A percentile compares a stretch with the other conserved stretches of the same genome.
These are phyloP conservation scores for Limtongozyma cylindracea DNA, from an alignment of 805 yeast genomes.

Conservation along the genomic window DNA sequence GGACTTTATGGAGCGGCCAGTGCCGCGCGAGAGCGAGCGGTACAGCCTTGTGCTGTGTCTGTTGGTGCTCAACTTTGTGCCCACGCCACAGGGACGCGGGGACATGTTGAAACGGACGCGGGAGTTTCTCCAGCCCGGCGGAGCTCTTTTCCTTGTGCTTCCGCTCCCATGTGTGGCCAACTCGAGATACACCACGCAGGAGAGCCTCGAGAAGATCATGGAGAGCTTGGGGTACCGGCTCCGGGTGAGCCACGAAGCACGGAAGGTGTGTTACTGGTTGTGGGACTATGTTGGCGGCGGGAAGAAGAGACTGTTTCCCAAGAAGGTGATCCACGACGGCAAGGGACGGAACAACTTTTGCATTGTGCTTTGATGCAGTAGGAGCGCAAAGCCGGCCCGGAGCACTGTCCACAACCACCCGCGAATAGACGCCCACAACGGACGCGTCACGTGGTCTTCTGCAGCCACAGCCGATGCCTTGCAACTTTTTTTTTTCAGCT, in stretches of 20 bases:
- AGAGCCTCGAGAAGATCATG: constrained; percentile 19
- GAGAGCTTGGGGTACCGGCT: constrained; percentile 29
- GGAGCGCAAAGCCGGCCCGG: background rate
- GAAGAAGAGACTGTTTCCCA: constrained; percentile 4
- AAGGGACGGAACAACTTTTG: constrained; percentile 45
- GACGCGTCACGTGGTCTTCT: too few species aligned
- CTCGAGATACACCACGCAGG: constrained; percentile 48
- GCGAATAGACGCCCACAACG: too few species aligned
- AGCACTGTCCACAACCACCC: too few species aligned
- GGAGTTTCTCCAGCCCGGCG: constrained; percentile 16
- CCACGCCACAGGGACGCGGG: constrained; percentile 46
- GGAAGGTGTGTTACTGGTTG: constrained; percentile 54
- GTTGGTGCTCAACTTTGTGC: constrained; percentile 72
- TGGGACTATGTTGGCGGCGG: constrained; percentile 2
- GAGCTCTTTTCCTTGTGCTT: constrained; percentile 42
- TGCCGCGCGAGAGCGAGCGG: constrained; percentile 21
- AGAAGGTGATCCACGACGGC: constrained; percentile 30
- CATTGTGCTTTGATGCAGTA: constrained; percentile 6
- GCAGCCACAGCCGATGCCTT: too few species aligned
- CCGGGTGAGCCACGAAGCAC: constrained; percentile 25
- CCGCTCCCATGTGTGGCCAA: constrained; percentile 74
- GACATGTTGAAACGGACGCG: constrained; percentile 43
- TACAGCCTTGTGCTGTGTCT: constrained; percentile 63
- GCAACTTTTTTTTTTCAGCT: background rate
- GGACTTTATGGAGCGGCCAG: constrained; percentile 62